Evolutionary conservation across 805 yeast genomes (phyloP).

Genomic region (Sugiyamaella marilandica): DNA sequence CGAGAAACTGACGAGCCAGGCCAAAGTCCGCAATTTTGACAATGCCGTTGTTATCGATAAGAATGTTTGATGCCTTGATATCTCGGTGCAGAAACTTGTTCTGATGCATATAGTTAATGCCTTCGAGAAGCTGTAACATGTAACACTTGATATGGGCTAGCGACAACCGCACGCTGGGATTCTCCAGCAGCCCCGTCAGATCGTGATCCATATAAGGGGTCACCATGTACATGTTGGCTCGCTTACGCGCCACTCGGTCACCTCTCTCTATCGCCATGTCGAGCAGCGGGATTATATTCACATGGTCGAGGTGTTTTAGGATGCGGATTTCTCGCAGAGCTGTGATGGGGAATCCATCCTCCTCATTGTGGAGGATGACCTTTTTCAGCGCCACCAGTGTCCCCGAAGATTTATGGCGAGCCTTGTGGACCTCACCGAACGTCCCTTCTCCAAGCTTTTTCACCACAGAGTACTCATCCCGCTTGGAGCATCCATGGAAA

Average conservation of each 20-base stretch:
- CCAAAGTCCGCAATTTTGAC: constrained; percentile 96
- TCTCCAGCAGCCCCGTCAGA: constrained; percentile 81
- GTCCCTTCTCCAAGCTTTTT: constrained; percentile 73
- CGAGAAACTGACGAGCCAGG: constrained; percentile 71
- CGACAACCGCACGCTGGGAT: constrained; percentile 58
- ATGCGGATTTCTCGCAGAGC: constrained; percentile 90
- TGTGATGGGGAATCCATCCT: constrained; percentile 83
- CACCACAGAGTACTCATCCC: constrained; percentile 30
- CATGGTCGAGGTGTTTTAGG: constrained; percentile 62
- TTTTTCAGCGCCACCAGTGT: constrained; percentile 81
- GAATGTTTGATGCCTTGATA: constrained; percentile 92
- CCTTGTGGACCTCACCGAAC: constrained; percentile 84
- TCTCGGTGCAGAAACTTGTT: constrained; percentile 72
- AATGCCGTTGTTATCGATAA: constrained; percentile 69
- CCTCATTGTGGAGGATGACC: constrained; percentile 69
- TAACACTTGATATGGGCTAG: constrained; percentile 77
- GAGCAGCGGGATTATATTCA: constrained; percentile 67
- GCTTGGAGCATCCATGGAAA: constrained; percentile 28
- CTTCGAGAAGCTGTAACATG: constrained; percentile 70
- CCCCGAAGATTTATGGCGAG: constrained; percentile 47
- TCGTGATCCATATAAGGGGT: constrained; percentile 92
- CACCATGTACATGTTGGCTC: constrained; percentile 67
- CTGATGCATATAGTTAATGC: constrained; percentile 75
- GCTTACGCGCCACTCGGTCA: constrained; percentile 25
- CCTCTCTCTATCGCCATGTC: constrained; percentile 67